A percentile compares a stretch with the other conserved stretches of the same genome.
Evolutionary conservation across 1,139 yeast genomes (phyloP).

Genomic region (Blastobotrys malaysiensis): DNA sequence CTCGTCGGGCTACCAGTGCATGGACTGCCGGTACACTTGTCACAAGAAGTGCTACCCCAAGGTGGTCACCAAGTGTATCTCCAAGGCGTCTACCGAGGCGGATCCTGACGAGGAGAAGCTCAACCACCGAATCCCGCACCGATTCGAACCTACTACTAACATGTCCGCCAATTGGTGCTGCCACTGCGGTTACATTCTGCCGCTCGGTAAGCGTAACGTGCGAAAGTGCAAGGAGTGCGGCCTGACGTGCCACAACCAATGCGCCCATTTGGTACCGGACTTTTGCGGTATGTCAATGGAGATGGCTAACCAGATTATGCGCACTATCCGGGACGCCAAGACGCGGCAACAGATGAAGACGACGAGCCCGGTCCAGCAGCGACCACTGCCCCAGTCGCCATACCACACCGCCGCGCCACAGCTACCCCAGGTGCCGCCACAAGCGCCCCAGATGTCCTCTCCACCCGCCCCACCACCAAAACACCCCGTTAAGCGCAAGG

Average conservation of each 20-base stretch:
- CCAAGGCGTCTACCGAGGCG: slow-evolving; percentile 78
- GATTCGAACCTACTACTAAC: slow-evolving; percentile 84
- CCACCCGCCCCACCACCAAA: slow-evolving; percentile 24
- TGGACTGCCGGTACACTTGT: slow-evolving; percentile 89
- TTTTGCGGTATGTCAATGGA: slow-evolving; percentile 99
- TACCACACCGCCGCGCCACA: no score
- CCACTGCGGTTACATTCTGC: slow-evolving; percentile 93
- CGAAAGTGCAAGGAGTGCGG: slow-evolving; percentile 95
- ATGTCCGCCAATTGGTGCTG: slow-evolving; percentile 99
- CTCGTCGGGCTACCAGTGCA: slow-evolving; percentile 93
- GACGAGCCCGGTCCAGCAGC: background rate
- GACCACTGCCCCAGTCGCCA: slow-evolving; percentile 6
- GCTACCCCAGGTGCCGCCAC: slow-evolving; percentile 8
- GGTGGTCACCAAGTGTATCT: slow-evolving; percentile 92
- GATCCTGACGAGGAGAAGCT: slow-evolving; percentile 86
- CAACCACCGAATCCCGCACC: slow-evolving; percentile 94
- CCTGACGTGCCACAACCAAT: slow-evolving; percentile 85
- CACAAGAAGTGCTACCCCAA: slow-evolving; percentile 92
- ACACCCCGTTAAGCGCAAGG: slow-evolving; percentile 31
- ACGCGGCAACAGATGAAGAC: slow-evolving; percentile 33
- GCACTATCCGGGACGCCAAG: slow-evolving; percentile 78
- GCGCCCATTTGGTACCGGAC: slow-evolving; percentile 94
- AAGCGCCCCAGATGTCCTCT: slow-evolving; percentile 4
- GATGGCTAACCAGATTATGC: slow-evolving; percentile 83
- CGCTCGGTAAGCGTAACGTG: slow-evolving; percentile 93